A percentile compares a stretch with the other conserved stretches of the same genome.
Conservation (phyloP, 2,329 filamentous ascomycete species). For the Colletotrichum melonis region DNA sequence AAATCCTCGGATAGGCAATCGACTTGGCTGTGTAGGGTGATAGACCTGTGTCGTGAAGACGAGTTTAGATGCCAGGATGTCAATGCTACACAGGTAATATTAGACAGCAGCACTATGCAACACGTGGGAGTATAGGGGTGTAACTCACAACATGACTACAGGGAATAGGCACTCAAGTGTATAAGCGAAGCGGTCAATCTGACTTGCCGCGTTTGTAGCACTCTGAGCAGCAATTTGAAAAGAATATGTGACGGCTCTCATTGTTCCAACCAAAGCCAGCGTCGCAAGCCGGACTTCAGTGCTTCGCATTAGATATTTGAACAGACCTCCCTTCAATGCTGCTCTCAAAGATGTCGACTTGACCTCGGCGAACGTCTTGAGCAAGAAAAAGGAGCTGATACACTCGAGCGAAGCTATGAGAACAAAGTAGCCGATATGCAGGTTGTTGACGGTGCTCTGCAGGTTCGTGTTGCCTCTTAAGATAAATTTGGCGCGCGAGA, state of each 20-base stretch:
- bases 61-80: conserved; percentile 48
- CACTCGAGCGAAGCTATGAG: conserved; percentile 54
- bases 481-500: conserved; percentile 45
- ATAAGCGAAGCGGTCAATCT: conserved; percentile 55
- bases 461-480: conserved; percentile 38
- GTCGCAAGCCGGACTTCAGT: conserved; percentile 53
- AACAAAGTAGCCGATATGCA: conserved; percentile 56
- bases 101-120: background rate
- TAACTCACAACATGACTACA: conserved; percentile 51
- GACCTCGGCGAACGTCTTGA: conserved; percentile 50
- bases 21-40: background rate
- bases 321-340: conserved; percentile 44
- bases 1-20: background rate
- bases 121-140: background rate
- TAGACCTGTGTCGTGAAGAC: conserved; percentile 37
- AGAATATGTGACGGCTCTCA: conserved; percentile 53
- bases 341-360: conserved; percentile 45
- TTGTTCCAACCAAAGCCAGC: conserved; percentile 51
- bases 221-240: conserved; percentile 51
- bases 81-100: conserved; percentile 39
- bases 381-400: conserved; percentile 51
- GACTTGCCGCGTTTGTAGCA: conserved; percentile 49
- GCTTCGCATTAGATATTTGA: conserved; percentile 52
- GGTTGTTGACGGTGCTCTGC: conserved; percentile 47
- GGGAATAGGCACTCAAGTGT: conserved; percentile 56